Percentiles rank a stretch among this genome's conserved stretches.
These are phyloP conservation scores for Epichloe hybrida DNA, from an alignment of 2,329 filamentous ascomycete genomes.

Conservation along the genomic window DNA sequence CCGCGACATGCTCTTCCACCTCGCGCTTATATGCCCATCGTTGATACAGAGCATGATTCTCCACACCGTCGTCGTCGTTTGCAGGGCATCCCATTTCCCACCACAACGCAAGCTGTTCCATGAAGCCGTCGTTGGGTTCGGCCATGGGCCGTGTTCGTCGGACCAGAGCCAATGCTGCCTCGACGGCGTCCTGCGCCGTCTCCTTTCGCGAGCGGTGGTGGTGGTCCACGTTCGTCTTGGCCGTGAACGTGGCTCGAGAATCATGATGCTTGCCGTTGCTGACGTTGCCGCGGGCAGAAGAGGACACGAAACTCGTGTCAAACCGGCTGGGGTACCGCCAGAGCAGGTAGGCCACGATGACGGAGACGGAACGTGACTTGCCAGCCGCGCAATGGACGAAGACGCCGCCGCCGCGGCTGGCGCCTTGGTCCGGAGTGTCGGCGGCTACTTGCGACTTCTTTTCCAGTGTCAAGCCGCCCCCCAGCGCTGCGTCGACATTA, in stretches of 20 bases:
- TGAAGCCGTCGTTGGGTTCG: constrained; percentile 86
- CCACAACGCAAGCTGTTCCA: constrained; percentile 76
- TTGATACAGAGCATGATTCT: constrained; percentile 64
- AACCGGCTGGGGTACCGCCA: constrained; percentile 46
- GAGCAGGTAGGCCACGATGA: constrained; percentile 75
- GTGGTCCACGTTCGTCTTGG: constrained; percentile 3
- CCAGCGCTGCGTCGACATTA: neutral
- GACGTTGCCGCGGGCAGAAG: constrained; percentile 10
- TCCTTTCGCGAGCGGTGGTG: constrained; percentile 13
- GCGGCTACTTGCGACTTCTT: neutral
- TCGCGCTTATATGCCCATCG: constrained; percentile 48
- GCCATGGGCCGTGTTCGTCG: constrained; percentile 60
- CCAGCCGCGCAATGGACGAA: constrained; percentile 77
- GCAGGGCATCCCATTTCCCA: constrained; percentile 69
- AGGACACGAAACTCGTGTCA: constrained; percentile 22
- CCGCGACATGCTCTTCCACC: constrained; percentile 46
- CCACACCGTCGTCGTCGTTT: constrained; percentile 31
- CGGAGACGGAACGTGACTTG: constrained; percentile 80
- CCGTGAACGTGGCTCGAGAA: neutral
- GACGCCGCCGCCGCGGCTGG: constrained; percentile 23
- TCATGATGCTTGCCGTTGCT: neutral
- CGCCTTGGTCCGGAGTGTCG: neutral
- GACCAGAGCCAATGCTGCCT: constrained; percentile 54
- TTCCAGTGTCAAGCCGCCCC: neutral
- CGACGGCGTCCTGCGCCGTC: constrained; percentile 34